Percentiles rank a stretch among this genome's conserved stretches.
phyloP scores from a whole-genome alignment of 352 stramenopile genomes.

The Globisporangium lucens region DNA sequence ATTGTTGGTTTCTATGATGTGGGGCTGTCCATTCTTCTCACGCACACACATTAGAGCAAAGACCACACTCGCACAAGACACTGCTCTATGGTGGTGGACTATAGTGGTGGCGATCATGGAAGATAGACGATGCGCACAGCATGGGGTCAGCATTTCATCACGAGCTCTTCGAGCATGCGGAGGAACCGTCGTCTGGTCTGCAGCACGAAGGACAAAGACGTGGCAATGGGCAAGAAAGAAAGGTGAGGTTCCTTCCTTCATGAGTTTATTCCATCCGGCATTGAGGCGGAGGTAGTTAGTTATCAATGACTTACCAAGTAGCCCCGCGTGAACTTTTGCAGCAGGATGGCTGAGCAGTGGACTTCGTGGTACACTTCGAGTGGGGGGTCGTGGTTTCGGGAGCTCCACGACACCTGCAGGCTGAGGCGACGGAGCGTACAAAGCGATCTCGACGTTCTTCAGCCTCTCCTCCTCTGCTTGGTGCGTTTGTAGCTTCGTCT shows the following conservation, averaged over 20 bases:
- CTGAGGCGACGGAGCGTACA: neutral
- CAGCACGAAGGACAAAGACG: constrained; percentile 1
- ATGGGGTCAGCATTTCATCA: constrained; percentile 17
- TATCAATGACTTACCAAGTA: constrained; percentile 22
- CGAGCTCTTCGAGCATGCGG: constrained; percentile 35
- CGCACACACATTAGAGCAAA: too few relatives aligned
- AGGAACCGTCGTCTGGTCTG: constrained; percentile 40
- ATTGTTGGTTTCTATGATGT: neutral
- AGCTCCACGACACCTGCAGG: neutral
- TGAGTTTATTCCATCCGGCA: neutral
- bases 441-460: neutral
- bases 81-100: too few relatives aligned
- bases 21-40: neutral
- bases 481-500: neutral
- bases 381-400: neutral
- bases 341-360: constrained; percentile 15
- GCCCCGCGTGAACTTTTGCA: constrained; percentile 24
- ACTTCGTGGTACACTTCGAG: constrained; percentile 21
- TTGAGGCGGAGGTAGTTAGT: neutral
- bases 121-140: too few relatives aligned
- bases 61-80: too few relatives aligned
- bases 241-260: neutral
- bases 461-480: neutral
- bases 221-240: neutral
- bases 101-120: too few relatives aligned